Evolutionary conservation across 2,329 filamentous ascomycete genomes (phyloP), one percentile per base, ranked within the genome.

Genomic region (Orbilia blumenaviensis): DNA sequence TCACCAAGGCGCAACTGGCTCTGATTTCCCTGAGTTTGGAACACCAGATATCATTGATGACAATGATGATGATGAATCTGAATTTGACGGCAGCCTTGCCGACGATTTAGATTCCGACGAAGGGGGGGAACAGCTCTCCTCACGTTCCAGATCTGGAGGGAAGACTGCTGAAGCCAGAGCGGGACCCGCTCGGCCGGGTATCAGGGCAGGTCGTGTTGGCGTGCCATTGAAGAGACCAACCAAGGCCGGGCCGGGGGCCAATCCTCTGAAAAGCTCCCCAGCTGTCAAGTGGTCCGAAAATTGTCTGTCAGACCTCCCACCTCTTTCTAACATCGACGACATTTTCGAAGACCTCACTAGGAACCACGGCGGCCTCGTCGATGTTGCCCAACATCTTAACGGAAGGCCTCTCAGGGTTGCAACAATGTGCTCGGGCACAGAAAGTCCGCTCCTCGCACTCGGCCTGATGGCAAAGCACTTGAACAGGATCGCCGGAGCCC

Each of bases 391-490:
- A 1, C 78, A 82, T 56, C 78, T 85, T 0, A 79, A 81, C 7
- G 80, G 80, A 1, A 80, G 83, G 5, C 80, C 83, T 3, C 78
- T 91, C 25, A 83, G 85, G 7, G 84, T 93, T 25, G 91, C 86
- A 0, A 94, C 92, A 0, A 88, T 93, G 84, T 94, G 91, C 81
- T 93, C 91, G 0, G 92, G 92, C 0, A 94, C 92, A 0, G 92
- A 94, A 78, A 88, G 89, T 3, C 92, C 92, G 0, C 83, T 94
- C 1, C 84, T 93, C 0, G 89, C 89, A 0, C 80, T 93, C 12
- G 83, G 88, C 12, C 84, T 89, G 81, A 82, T 92, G 50, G 81
- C 83, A 41, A 83, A 87, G 14, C 83, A 86, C 82, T 81, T 84
- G 3, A 81, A 83, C 16, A 77, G 81, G 10, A 67, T 82, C 1